Evolutionary conservation across 2,329 filamentous ascomycete species (phyloP).

Genomic region (Exserohilum rostratum): DNA sequence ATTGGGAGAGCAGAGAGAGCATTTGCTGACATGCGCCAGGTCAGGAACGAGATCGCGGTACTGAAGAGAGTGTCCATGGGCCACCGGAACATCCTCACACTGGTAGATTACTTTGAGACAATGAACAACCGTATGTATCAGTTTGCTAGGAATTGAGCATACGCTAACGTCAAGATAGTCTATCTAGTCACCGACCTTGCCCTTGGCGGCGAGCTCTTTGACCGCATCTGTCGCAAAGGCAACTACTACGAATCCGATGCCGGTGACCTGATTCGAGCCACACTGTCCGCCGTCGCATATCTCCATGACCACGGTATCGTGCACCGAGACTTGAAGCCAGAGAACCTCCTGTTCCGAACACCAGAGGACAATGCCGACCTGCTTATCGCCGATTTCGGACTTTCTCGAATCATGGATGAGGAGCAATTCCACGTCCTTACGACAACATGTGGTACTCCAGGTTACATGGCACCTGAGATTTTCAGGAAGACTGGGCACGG

Average conservation of each 20-base stretch:
- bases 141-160: neutral
- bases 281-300: slow-evolving; percentile 96
- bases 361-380: slow-evolving; percentile 98
- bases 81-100: slow-evolving; percentile 94
- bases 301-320: slow-evolving; percentile 98
- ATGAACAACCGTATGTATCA: slow-evolving; percentile 83
- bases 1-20: neutral
- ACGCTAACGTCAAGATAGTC: slow-evolving; percentile 55
- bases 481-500: slow-evolving; percentile 99
- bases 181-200: slow-evolving; percentile 98
- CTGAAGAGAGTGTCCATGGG: slow-evolving; percentile 99
- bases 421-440: slow-evolving; percentile 97
- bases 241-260: slow-evolving; percentile 98
- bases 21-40: slow-evolving; percentile 58
- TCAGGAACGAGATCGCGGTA: slow-evolving; percentile 96
- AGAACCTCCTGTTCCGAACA: slow-evolving; percentile 94
- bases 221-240: slow-evolving; percentile 97
- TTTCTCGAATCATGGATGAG: slow-evolving; percentile 98
- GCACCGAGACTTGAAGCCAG: slow-evolving; percentile 95
- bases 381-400: slow-evolving; percentile 94
- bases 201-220: slow-evolving; percentile 94
- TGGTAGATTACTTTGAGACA: slow-evolving; percentile 99
- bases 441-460: slow-evolving; percentile 95
- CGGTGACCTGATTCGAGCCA: slow-evolving; percentile 91
- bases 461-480: slow-evolving; percentile 99